Base-by-base conservation (phyloP, 441 rosid species). In the Gossypium schwendimanii region DNA sequence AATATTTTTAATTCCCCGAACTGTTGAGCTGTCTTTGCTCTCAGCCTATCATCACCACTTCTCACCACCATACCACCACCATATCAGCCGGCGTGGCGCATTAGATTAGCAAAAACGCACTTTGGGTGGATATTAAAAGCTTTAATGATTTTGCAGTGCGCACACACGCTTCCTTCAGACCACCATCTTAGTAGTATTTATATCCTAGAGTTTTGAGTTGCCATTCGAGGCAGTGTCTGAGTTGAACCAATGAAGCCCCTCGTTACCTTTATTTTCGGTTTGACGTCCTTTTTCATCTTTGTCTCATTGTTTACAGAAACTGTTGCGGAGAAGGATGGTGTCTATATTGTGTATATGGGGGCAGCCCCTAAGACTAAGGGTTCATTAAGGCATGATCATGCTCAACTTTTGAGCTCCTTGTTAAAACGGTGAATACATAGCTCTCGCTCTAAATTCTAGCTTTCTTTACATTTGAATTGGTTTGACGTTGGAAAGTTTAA, bases 311-410 rank as follows among this genome's bases (percentile, higher is more conserved):
- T 69, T 14, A 4, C 49, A 39, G 70, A 70, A 70, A 65, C 78
- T 12, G 63, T 1, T 0, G 55, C 69, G 26, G 78, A 52, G 28
- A 67, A 77, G 7, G 74, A 82, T 39, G 87, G 82, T 15, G 75
- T 92, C 75, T 87, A 89, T 77, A 87, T 87, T n/a, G 93, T 92
- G 44, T 92, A 92, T 75, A 83, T 87, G 97, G 96, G 96, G 55
- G 82, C 91, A n/a, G 84, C 86, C 0, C 68, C 87, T 66, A 71
- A 86, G 4, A 24, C 70, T 41, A 81, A 79, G 63, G 88, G 79
- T 70, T 77, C 83, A 60, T 39, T 75, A 6, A 60, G 77, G 44
- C 73, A 79, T 7, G 54, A 79, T 39, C 83, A 72, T 18, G 77
- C 88, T 49, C 87, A 82, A 67, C 84, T 90, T 76, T 86, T 91